Percentiles rank a stretch among this genome's conserved stretches.
Conservation (phyloP, 495 filamentous ascomycete species). For the Pyronema domesticum region DNA sequence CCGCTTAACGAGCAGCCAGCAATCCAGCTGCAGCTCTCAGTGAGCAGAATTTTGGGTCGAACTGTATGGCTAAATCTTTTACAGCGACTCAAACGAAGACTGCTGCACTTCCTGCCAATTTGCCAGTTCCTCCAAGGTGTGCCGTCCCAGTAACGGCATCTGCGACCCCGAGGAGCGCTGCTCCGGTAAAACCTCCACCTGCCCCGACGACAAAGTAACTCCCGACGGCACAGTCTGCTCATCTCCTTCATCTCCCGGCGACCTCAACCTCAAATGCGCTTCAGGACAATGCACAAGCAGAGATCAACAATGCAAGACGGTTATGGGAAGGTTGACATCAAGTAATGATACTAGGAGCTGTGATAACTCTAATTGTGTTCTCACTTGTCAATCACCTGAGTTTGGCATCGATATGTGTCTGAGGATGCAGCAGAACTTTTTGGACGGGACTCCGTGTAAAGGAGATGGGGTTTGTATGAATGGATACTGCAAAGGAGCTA, state of each 20-base stretch:
- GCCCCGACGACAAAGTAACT: constrained; percentile 51
- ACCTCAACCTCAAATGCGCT: constrained; percentile 51
- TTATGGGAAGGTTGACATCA: constrained; percentile 62
- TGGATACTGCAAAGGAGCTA: constrained; percentile 50
- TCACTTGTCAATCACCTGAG: constrained; percentile 58
- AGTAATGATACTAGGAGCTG: constrained; percentile 74
- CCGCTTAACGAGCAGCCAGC: too few relatives aligned
- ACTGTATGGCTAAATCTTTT: constrained; percentile 7
- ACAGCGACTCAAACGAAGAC: constrained; percentile 31
- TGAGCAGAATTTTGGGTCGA: constrained; percentile 9
- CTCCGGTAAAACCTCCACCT: constrained; percentile 50
- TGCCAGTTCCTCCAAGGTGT: constrained; percentile 46
- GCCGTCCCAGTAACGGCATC: constrained; percentile 53
- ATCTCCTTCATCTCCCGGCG: too few relatives aligned
- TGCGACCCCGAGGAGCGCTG: constrained; percentile 81
- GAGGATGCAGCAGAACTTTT: constrained; percentile 72
- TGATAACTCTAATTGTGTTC: constrained; percentile 47
- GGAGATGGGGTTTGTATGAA: constrained; percentile 64
- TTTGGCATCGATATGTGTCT: constrained; percentile 48
- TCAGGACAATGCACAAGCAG: constrained; percentile 91
- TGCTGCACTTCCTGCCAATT: constrained; percentile 72
- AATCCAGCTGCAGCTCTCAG: too few relatives aligned
- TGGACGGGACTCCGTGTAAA: constrained; percentile 79
- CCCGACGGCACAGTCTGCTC: constrained; percentile 49
- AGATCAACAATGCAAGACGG: constrained; percentile 69